Evolutionary conservation across 495 filamentous ascomycete genomes (phyloP).

Genomic region (Trichocladium antarcticum): DNA sequence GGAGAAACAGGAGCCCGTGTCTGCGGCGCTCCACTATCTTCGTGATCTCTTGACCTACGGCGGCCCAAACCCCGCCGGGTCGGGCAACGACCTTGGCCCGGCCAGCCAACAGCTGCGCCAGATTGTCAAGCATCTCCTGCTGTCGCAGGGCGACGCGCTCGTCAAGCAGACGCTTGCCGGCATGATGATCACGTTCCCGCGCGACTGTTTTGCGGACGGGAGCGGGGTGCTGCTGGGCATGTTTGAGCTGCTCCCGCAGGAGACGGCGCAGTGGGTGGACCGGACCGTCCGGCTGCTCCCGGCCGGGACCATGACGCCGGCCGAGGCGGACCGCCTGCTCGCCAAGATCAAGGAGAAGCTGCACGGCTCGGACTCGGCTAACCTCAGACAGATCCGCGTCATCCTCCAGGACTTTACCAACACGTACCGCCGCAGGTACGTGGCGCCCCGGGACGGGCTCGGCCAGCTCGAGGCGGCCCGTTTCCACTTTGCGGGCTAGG

Average conservation of each 20-base stretch:
- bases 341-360: conserved; percentile 56
- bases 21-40: conserved; percentile 84
- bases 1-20: conserved; percentile 81
- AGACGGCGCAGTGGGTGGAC: conserved; percentile 69
- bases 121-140: conserved; percentile 60
- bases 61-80: conserved; percentile 61
- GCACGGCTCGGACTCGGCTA: conserved; percentile 48
- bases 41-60: conserved; percentile 88
- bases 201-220: conserved; percentile 88
- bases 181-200: conserved; percentile 97
- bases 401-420: conserved; percentile 96
- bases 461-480: conserved; percentile 72
- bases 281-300: conserved; percentile 75
- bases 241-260: conserved; percentile 73
- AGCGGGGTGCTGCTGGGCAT: conserved; percentile 80
- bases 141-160: conserved; percentile 62
- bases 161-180: conserved; percentile 80
- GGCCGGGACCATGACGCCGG: conserved; percentile 57
- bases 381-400: conserved; percentile 63
- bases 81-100: conserved; percentile 47
- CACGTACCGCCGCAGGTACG: conserved; percentile 81
- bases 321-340: conserved; percentile 53
- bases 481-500: conserved; percentile 66
- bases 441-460: conserved; percentile 84
- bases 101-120: conserved; percentile 48